A percentile compares a stretch with the other conserved stretches of the same genome.
phyloP scores from a whole-genome alignment of 306 rosid genomes.

The Cucumis hystrix region DNA sequence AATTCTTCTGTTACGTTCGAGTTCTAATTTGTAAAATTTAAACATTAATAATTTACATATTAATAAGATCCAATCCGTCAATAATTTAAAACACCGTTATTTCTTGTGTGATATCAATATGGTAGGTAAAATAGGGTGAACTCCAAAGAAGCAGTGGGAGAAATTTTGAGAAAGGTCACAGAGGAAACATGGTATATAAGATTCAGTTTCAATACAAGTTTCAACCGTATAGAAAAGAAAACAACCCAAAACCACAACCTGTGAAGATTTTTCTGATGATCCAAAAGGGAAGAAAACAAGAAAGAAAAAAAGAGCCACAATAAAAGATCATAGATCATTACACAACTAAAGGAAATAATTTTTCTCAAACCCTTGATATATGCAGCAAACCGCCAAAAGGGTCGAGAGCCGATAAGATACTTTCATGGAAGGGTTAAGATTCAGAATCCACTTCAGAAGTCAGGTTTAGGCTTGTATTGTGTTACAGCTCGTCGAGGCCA shows the following conservation, averaged over 20 bases:
- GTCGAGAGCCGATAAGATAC: background rate
- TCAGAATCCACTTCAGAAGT: background rate
- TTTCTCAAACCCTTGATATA: background rate
- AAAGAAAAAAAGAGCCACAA: background rate
- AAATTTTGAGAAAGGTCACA: background rate
- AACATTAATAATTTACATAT: no score
- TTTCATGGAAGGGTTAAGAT: background rate
- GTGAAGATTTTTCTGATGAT: background rate
- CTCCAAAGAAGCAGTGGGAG: background rate
- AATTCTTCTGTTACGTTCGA: no score
- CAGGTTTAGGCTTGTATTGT: background rate
- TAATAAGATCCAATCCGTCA: background rate
- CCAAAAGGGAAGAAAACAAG: no score
- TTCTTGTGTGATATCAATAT: no score
- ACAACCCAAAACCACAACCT: background rate
- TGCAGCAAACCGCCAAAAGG: background rate
- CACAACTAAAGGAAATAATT: background rate
- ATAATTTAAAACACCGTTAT: background rate
- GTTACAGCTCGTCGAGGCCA: background rate
- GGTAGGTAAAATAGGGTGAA: no score
- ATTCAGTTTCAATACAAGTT: background rate
- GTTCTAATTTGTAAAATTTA: no score
- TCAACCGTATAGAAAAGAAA: background rate
- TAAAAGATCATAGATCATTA: slow-evolving; percentile 1
- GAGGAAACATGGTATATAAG: background rate